phyloP scores from a whole-genome alignment of 148 eudicot genomes.

The Chenopodium suecicum region DNA sequence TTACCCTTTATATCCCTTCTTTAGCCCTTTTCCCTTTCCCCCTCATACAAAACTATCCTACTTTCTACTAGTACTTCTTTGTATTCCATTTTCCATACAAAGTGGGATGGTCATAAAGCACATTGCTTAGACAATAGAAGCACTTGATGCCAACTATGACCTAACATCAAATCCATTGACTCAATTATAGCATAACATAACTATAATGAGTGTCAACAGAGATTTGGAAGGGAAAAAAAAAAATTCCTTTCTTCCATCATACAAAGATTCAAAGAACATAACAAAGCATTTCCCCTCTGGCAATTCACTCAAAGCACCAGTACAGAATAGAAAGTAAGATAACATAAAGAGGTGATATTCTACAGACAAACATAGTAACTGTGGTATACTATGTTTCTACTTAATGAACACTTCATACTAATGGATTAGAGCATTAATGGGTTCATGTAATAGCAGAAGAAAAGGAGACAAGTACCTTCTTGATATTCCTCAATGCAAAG shows the following conservation, averaged over 20 bases:
- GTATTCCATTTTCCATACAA: no score
- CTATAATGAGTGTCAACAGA: neutral
- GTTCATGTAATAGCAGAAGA: neutral
- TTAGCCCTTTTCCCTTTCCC: no score
- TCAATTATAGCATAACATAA: no score
- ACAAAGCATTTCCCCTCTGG: neutral
- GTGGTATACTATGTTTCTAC: neutral
- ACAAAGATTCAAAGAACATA: neutral
- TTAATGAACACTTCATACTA: neutral
- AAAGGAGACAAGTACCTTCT: slow-evolving; percentile 50
- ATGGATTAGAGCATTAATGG: neutral
- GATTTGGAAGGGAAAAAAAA: neutral
- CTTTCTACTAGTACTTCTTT: no score
- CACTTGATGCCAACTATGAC: no score
- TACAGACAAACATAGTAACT: neutral
- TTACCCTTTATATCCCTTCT: no score
- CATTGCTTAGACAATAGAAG: no score
- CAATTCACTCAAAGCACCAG: neutral
- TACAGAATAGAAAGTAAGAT: neutral
- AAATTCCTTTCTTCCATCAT: neutral
- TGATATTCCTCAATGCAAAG: slow-evolving; percentile 74
- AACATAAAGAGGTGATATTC: neutral
- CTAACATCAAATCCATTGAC: no score
- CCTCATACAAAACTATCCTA: no score
- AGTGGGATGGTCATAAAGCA: no score